Conservation (phyloP, 495 filamentous ascomycete species). For the Cetradonia linearis region DNA sequence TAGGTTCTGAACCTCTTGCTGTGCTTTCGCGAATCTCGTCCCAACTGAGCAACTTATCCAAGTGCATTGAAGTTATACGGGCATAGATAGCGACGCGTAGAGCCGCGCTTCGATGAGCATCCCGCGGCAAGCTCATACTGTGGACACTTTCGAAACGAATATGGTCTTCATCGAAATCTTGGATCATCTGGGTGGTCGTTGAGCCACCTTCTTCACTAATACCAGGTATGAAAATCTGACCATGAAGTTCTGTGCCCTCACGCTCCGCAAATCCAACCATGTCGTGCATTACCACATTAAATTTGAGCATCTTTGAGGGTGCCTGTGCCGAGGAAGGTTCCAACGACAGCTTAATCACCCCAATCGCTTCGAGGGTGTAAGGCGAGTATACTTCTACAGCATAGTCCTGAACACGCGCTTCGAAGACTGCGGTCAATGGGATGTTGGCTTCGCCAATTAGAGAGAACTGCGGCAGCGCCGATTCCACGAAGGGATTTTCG, state of each 20-base stretch:
- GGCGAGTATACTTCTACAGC: constrained; percentile 79
- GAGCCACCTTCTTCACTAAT: constrained; percentile 87
- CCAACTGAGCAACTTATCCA: constrained; percentile 97
- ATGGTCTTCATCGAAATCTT: constrained; percentile 87
- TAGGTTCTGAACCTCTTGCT: constrained; percentile 34
- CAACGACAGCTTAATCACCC: constrained; percentile 79
- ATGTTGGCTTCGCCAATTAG: constrained; percentile 91
- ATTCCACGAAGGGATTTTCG: constrained; percentile 72
- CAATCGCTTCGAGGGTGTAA: constrained; percentile 82
- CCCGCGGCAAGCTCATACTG: constrained; percentile 93
- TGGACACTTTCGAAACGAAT: constrained; percentile 95
- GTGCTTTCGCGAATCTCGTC: constrained; percentile 83
- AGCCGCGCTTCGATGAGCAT: constrained; percentile 60
- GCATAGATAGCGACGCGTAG: constrained; percentile 91
- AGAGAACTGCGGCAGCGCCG: constrained; percentile 83
- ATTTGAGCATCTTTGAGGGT: constrained; percentile 86
- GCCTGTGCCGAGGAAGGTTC: constrained; percentile 92
- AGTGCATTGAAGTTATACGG: constrained; percentile 80
- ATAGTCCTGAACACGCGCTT: constrained; percentile 91
- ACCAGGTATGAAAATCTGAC: constrained; percentile 88
- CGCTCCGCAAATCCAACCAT: constrained; percentile 93
- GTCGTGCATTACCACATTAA: constrained; percentile 98
- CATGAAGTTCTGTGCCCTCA: constrained; percentile 91
- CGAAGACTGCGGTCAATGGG: constrained; percentile 85
- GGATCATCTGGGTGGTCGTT: constrained; percentile 89